Base-by-base conservation (phyloP, 2,329 filamentous ascomycete species). In the Hymenoscyphus albidus region DNA sequence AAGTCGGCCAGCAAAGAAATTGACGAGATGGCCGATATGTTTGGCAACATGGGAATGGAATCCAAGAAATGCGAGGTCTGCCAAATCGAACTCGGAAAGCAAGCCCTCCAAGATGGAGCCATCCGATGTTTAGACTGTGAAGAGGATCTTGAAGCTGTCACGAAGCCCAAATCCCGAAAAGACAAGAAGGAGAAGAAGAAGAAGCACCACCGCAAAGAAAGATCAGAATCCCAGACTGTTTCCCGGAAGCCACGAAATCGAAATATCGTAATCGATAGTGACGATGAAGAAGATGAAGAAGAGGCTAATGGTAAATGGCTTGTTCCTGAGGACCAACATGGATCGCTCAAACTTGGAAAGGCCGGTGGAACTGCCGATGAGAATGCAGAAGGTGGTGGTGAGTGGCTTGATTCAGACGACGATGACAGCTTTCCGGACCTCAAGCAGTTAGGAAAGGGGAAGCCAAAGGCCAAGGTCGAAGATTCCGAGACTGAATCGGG, bases 341-440 rank as follows among this genome's bases (percentile, higher is more conserved):
- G 83, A 0, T 74, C 81, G 0, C 74, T 88, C 3, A 80, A 81
- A n/a, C 81, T 93, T 16, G 91, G 90, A 58, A 90, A 88, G 74
- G 90, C 91, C 56, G 92, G 92, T n/a, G 92, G 91, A 3, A 85
- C 86, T n/a, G 90, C 92, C 61, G 92, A 96, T 68, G 92, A 96
- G 76, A 86, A 97, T 74, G 91, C 90, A 2, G 93, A 96, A 74
- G 92, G 92, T 1, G 92, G 89, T 3, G 93, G 92, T 27, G 91
- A 96, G 64, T 92, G 86, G 75, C 81, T 97, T 59, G 84, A 84
- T 44, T 87, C 88, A 0, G 86, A 90, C 38, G 70, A 77, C 61
- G 75, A 79, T 62, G 77, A 78, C 35, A 78, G 76, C 10, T 76
- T 79, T 42, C 75, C 77, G 62, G 76, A 78, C 70, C 68, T 80